phyloP scores from a whole-genome alignment of 2,329 filamentous ascomycete genomes.

The Aaosphaeria arxii region DNA sequence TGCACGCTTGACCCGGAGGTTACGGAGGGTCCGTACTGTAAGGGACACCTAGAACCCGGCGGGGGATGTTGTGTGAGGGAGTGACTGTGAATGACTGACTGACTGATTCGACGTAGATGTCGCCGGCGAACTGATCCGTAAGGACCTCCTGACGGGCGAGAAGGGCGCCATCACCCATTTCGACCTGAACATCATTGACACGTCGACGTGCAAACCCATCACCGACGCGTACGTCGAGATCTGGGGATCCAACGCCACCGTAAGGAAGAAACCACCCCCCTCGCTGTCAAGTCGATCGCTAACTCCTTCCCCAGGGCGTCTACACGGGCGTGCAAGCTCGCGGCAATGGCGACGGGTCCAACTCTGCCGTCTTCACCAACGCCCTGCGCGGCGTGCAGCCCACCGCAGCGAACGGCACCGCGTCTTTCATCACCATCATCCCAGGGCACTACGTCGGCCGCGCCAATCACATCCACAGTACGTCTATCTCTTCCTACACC shows the following conservation, averaged over 20 bases:
- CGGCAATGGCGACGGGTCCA: conserved; percentile 29
- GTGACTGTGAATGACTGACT: too few species aligned
- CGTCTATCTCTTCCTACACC: too few species aligned
- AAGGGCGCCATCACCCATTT: conserved; percentile 49
- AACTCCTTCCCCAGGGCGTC: conserved; percentile 30
- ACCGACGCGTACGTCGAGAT: conserved; percentile 51
- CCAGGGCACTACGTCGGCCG: conserved; percentile 41
- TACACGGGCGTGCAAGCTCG: conserved; percentile 47
- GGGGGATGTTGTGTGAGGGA: background rate
- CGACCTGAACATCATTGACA: conserved; percentile 55
- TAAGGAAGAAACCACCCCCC: conserved; percentile 2
- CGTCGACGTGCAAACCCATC: conserved; percentile 51
- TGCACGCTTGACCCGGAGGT: conserved; percentile 33
- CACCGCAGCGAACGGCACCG: conserved; percentile 48
- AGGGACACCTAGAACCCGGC: conserved; percentile 1
- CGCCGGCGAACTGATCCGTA: conserved; percentile 50
- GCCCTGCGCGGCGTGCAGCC: conserved; percentile 50
- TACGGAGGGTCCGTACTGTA: conserved; percentile 35
- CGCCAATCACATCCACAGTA: conserved; percentile 32
- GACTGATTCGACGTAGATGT: conserved; percentile 29
- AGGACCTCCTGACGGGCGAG: conserved; percentile 49
- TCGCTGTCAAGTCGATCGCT: too few species aligned
- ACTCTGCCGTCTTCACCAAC: conserved; percentile 24
- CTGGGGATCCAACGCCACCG: conserved; percentile 40
- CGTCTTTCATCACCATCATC: conserved; percentile 48